These are phyloP conservation scores for Phytophthora sp. DNA, from an alignment of 352 stramenopile species.

Conservation along the genomic window DNA sequence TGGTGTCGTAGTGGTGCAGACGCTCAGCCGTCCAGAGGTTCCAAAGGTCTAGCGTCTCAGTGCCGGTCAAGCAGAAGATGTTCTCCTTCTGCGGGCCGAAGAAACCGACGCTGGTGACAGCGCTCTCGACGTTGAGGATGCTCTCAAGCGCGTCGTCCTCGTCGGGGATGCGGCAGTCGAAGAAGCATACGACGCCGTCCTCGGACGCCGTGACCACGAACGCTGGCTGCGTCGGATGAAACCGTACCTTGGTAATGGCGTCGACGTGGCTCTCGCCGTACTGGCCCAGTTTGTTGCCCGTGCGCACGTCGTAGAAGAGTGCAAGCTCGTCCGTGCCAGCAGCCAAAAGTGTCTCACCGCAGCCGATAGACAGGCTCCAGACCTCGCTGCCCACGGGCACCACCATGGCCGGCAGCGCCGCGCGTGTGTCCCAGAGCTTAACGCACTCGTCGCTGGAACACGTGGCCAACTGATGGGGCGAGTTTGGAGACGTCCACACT, in stretches of 20 bases:
- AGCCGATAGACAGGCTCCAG: conserved; percentile 83
- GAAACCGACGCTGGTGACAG: conserved; percentile 88
- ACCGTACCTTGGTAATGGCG: conserved; percentile 87
- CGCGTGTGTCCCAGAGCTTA: conserved; percentile 86
- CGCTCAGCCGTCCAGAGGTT: conserved; percentile 86
- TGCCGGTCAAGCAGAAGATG: conserved; percentile 87
- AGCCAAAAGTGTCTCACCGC: conserved; percentile 77
- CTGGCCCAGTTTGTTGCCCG: conserved; percentile 66
- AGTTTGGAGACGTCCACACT: conserved; percentile 71
- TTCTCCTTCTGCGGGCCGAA: conserved; percentile 85
- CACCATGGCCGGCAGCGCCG: conserved; percentile 59
- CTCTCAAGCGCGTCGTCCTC: conserved; percentile 91
- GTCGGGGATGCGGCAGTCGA: conserved; percentile 81
- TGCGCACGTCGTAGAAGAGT: conserved; percentile 85
- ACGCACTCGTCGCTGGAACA: conserved; percentile 87
- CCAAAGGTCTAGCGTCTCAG: conserved; percentile 91
- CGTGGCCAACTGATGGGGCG: conserved; percentile 73
- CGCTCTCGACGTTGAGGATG: conserved; percentile 91
- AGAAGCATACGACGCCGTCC: conserved; percentile 92
- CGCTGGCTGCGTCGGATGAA: conserved; percentile 76
- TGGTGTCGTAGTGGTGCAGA: conserved; percentile 78
- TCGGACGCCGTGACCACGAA: conserved; percentile 91
- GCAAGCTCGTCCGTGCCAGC: conserved; percentile 77
- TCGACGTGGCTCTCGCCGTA: conserved; percentile 92
- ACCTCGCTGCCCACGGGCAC: conserved; percentile 73